phyloP scores from a whole-genome alignment of 257 asterid species.

The Echites panduratus region DNA sequence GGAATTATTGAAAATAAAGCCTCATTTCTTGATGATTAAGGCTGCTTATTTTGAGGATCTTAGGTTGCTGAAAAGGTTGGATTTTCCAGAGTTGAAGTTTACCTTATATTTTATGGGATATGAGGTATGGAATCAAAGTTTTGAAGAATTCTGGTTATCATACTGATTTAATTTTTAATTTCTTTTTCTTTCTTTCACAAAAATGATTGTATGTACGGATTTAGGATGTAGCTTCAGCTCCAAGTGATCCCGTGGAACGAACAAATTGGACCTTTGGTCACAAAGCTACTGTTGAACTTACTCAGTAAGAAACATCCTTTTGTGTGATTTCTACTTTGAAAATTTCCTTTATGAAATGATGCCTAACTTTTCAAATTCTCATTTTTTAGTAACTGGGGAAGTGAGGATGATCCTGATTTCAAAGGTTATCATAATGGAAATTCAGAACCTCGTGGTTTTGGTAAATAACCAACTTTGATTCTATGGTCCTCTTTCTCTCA shows the following conservation, averaged over 20 bases:
- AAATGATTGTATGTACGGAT: constrained; percentile 1
- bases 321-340: neutral
- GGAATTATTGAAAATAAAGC: neutral
- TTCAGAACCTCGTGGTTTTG: constrained; percentile 91
- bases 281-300: constrained; percentile 76
- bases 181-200: neutral
- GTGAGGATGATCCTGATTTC: constrained; percentile 79
- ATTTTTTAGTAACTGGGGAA: constrained; percentile 80
- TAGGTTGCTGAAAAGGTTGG: constrained; percentile 91
- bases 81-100: constrained; percentile 75
- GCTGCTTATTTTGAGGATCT: neutral
- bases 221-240: constrained; percentile 75
- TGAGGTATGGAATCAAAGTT: constrained; percentile 44
- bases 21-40: neutral
- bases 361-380: constrained; percentile 16
- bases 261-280: constrained; percentile 76
- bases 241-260: constrained; percentile 63
- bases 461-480: constrained; percentile 24
- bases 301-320: constrained; percentile 52
- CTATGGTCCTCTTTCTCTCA: constrained; percentile 21
- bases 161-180: neutral
- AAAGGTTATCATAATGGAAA: constrained; percentile 87
- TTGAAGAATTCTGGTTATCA: constrained; percentile 1
- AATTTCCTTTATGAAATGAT: neutral
- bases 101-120: constrained; percentile 78